Evolutionary conservation across 163 green algal genomes (phyloP).

Genomic region (Volvox carteri): DNA sequence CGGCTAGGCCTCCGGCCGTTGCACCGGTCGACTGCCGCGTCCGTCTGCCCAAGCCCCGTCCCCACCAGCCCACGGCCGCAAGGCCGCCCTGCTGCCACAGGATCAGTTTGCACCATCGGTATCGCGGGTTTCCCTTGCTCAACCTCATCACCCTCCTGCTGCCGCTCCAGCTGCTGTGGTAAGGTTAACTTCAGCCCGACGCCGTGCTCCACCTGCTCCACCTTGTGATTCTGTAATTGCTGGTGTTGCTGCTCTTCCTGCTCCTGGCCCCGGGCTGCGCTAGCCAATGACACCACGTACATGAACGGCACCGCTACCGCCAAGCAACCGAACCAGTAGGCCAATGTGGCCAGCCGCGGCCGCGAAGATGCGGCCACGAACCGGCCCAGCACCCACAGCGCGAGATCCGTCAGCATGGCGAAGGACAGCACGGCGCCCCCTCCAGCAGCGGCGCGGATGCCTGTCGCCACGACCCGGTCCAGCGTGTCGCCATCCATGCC

Average conservation of each 20-base stretch:
- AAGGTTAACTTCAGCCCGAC: too few relatives aligned
- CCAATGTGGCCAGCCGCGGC: slow-evolving; percentile 52
- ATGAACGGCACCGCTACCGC: slow-evolving; percentile 47
- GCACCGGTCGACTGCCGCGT: too few relatives aligned
- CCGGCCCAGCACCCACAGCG: slow-evolving; percentile 54
- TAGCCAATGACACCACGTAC: slow-evolving; percentile 42
- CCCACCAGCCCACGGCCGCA: too few relatives aligned
- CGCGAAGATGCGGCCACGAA: slow-evolving; percentile 51
- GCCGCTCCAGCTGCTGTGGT: neutral
- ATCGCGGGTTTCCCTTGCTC: too few relatives aligned
- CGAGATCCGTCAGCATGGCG: slow-evolving; percentile 40
- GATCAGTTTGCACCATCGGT: too few relatives aligned
- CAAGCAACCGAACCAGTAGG: slow-evolving; percentile 54
- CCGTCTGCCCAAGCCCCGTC: too few relatives aligned
- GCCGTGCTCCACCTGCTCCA: neutral
- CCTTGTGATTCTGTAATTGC: neutral
- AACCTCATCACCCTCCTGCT: neutral
- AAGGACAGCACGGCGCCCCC: neutral
- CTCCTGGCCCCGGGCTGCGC: neutral
- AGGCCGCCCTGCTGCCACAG: too few relatives aligned
- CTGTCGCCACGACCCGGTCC: neutral
- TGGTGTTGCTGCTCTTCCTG: slow-evolving; percentile 3
- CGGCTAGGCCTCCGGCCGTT: too few relatives aligned
- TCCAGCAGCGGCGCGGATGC: neutral
- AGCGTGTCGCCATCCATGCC: too few relatives aligned